A percentile compares a stretch with the other conserved stretches of the same genome.
Conservation (phyloP, 2,329 filamentous ascomycete genomes). For the Exophiala xenobiotica region DNA sequence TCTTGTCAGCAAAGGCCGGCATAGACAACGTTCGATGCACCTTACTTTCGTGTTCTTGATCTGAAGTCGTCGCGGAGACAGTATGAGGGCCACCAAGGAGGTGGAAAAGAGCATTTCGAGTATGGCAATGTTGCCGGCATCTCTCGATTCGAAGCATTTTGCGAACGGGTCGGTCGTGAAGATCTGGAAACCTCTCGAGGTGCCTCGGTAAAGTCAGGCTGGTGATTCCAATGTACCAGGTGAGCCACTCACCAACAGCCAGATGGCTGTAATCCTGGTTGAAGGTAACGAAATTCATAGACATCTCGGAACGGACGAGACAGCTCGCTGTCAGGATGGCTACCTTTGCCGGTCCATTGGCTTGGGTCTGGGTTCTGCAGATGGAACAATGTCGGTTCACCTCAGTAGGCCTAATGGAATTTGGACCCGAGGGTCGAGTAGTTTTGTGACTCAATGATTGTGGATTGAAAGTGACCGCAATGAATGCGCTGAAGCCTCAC, state of each 20-base stretch:
- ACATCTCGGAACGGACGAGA: conserved; percentile 51
- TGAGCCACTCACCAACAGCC: conserved; percentile 71
- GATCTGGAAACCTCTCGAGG: conserved; percentile 89
- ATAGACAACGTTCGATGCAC: conserved; percentile 2
- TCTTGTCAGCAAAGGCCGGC: conserved; percentile 22
- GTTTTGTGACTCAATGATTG: no score
- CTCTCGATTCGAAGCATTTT: conserved; percentile 90
- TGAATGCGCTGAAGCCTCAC: not conserved
- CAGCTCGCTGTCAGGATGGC: conserved; percentile 13
- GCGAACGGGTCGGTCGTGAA: conserved; percentile 96
- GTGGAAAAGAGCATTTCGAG: conserved; percentile 99
- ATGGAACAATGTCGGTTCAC: no score
- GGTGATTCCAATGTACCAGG: conserved; percentile 4
- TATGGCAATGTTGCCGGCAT: conserved; percentile 83
- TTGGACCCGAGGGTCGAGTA: not conserved
- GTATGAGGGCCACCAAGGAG: conserved; percentile 87
- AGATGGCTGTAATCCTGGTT: conserved; percentile 98
- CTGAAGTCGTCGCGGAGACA: conserved; percentile 86
- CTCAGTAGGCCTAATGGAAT: no score
- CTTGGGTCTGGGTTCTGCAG: no score
- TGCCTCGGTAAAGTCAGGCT: conserved; percentile 57
- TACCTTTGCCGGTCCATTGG: conserved; percentile 18
- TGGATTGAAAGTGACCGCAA: not conserved
- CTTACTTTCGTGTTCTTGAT: conserved; percentile 95
- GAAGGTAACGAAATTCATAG: conserved; percentile 97